Evolutionary conservation across 345 rosid genomes (phyloP).

Genomic region (Aegle marmelos): DNA sequence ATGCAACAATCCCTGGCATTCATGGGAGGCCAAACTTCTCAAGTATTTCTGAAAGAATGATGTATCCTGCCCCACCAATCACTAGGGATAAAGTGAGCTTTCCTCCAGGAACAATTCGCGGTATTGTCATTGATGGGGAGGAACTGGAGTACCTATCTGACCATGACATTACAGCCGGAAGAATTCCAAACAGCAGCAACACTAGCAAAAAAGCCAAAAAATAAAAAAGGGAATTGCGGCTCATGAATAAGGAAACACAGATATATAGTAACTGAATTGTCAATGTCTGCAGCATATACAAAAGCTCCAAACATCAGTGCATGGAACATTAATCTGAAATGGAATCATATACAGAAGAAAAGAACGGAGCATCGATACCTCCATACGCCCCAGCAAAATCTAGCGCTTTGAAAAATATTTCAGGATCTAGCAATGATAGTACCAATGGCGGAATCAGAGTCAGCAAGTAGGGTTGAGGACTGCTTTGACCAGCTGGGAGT

Average conservation of each 20-base stretch:
- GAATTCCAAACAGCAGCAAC: constrained; percentile 71
- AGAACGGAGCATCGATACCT: constrained; percentile 39
- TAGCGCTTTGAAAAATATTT: constrained; percentile 89
- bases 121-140: constrained; percentile 27
- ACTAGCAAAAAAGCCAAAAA: constrained; percentile 42
- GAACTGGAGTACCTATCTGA: constrained; percentile 68
- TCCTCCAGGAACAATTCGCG: constrained; percentile 73
- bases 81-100: constrained; percentile 53
- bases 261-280: no score
- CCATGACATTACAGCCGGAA: constrained; percentile 96
- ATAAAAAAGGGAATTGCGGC: background rate
- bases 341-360: background rate
- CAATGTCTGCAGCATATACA: no score
- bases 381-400: constrained; percentile 96
- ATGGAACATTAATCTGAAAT: no score
- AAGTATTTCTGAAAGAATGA: constrained; percentile 58
- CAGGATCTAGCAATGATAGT: constrained; percentile 76
- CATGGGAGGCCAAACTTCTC: constrained; percentile 26
- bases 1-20: background rate
- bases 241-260: no score
- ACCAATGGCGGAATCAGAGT: constrained; percentile 75
- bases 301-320: no score
- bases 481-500: constrained; percentile 57
- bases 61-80: constrained; percentile 59
- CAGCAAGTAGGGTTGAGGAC: constrained; percentile 62